A percentile compares a stretch with the other conserved stretches of the same genome.
phyloP scores from a whole-genome alignment of 306 rosid species.

The Echinosophora koreensis region DNA sequence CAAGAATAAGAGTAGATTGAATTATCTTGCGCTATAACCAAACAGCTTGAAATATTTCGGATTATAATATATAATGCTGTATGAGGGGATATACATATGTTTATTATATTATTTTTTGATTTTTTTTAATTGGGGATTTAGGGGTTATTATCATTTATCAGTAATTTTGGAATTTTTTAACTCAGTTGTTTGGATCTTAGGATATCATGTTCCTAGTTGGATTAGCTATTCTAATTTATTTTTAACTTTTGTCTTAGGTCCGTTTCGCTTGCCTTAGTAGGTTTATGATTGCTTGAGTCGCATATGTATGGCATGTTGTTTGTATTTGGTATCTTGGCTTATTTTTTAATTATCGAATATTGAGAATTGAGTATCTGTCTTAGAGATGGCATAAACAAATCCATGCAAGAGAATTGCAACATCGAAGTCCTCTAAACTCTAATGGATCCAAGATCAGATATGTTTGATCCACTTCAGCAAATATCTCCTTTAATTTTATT shows the following conservation, averaged over 20 bases:
- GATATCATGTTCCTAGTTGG: background rate
- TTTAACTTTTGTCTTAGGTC: background rate
- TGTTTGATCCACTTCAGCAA: background rate
- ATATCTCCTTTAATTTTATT: background rate
- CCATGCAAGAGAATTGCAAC: background rate
- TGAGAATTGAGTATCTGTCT: slow-evolving; percentile 10
- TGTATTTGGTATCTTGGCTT: background rate
- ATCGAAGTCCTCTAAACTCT: background rate
- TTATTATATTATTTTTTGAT: background rate
- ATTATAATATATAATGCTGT: background rate
- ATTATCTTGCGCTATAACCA: background rate
- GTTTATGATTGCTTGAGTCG: background rate
- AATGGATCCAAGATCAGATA: background rate
- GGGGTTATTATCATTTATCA: slow-evolving; percentile 7
- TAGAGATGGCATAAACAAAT: slow-evolving; percentile 4
- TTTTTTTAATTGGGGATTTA: background rate
- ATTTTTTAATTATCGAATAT: background rate
- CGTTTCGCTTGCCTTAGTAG: background rate
- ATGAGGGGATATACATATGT: background rate
- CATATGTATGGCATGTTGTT: background rate
- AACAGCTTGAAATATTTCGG: background rate
- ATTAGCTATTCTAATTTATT: background rate
- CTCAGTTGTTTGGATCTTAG: slow-evolving; percentile 5
- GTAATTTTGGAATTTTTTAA: background rate
- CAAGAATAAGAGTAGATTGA: background rate